phyloP scores from a whole-genome alignment of 345 rosid species.

The Triadica sebifera region DNA sequence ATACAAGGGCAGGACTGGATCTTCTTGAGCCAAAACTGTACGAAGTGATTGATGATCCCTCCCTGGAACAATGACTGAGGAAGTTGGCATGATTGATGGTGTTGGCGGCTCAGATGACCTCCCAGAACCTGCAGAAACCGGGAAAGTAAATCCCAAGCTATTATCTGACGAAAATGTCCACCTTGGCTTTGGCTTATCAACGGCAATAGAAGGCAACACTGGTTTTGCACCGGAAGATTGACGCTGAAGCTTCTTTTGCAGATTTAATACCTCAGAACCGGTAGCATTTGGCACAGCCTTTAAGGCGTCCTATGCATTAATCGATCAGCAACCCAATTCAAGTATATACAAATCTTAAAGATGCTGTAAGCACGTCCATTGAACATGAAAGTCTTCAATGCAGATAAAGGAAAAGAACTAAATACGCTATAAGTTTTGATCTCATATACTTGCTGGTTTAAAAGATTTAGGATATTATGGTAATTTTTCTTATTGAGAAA shows the following conservation, averaged over 20 bases:
- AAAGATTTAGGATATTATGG: too few species aligned
- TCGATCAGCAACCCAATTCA: too few species aligned
- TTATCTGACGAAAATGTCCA: constrained; percentile 51
- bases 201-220: constrained; percentile 51
- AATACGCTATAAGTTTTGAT: too few species aligned
- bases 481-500: too few species aligned
- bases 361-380: too few species aligned
- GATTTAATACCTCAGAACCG: too few species aligned
- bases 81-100: constrained; percentile 26
- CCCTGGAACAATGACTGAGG: constrained; percentile 26
- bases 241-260: constrained; percentile 33
- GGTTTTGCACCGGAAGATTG: constrained; percentile 51
- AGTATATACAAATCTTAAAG: too few species aligned
- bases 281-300: too few species aligned
- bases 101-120: constrained; percentile 62
- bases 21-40: constrained; percentile 53
- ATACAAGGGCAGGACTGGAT: constrained; percentile 44
- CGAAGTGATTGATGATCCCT: constrained; percentile 47
- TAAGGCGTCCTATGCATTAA: too few species aligned
- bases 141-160: constrained; percentile 64
- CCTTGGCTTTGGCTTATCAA: constrained; percentile 50
- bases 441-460: too few species aligned
- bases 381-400: too few species aligned
- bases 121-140: constrained; percentile 53
- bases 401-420: too few species aligned